A percentile compares a stretch with the other conserved stretches of the same genome.
These are phyloP conservation scores for Sordariomycetes sp. DNA, from an alignment of 2,329 filamentous ascomycete genomes.

Conservation along the genomic window DNA sequence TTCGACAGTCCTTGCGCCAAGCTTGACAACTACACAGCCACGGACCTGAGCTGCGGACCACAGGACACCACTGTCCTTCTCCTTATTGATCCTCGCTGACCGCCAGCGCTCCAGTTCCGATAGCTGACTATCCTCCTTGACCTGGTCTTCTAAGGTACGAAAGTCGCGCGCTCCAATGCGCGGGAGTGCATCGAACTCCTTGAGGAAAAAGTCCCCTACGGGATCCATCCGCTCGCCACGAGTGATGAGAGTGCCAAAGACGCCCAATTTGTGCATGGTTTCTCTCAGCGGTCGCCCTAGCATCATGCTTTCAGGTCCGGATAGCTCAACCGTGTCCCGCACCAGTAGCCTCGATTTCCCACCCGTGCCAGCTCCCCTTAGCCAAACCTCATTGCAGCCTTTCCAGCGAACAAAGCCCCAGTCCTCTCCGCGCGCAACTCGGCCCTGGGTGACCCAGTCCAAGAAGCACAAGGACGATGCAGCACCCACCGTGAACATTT, in stretches of 20 bases:
- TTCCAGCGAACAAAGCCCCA: conserved; percentile 78
- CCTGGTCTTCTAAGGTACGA: conserved; percentile 41
- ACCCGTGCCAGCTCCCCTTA: conserved; percentile 18
- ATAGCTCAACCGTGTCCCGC: conserved; percentile 75
- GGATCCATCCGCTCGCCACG: conserved; percentile 60
- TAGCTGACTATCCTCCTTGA: conserved; percentile 20
- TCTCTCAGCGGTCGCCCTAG: conserved; percentile 34
- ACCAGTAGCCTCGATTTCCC: conserved; percentile 56
- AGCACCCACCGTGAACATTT: conserved; percentile 59
- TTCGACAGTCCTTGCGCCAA: conserved; percentile 75
- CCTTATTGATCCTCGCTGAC: conserved; percentile 42
- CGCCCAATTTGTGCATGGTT: conserved; percentile 65
- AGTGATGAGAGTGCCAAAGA: conserved; percentile 80
- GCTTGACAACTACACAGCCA: conserved; percentile 84
- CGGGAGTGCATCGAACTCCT: conserved; percentile 69
- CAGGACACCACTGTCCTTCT: conserved; percentile 52
- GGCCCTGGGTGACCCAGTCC: conserved; percentile 91
- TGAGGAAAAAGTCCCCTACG: conserved; percentile 65
- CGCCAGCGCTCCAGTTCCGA: conserved; percentile 45
- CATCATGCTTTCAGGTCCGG: conserved; percentile 37
- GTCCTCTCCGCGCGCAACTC: conserved; percentile 74
- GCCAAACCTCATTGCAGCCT: conserved; percentile 84
- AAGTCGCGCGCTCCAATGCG: conserved; percentile 79
- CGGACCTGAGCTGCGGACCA: conserved; percentile 79
- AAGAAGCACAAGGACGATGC: conserved; percentile 65